Evolutionary conservation across 176 grass and related monocot species (phyloP).

Genomic region (Coix lacrymajobi): DNA sequence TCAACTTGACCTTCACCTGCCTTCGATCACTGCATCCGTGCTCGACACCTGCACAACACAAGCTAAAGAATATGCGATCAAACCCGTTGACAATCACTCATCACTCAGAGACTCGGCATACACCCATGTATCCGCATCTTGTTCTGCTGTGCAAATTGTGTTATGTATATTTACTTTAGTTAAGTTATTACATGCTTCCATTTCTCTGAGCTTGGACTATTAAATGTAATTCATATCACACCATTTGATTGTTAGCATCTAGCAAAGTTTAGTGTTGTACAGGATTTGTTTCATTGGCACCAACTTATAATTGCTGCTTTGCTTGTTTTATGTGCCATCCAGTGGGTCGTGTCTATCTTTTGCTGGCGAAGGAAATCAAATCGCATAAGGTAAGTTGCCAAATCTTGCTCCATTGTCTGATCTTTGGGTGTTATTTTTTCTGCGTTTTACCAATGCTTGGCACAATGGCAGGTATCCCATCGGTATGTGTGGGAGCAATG

Average conservation of each 20-base stretch:
- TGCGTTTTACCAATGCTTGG: not conserved
- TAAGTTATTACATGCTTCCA: not conserved
- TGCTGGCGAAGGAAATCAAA: slow-evolving; percentile 54
- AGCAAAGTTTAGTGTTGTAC: not conserved
- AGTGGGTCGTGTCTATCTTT: slow-evolving; percentile 64
- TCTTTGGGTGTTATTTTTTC: not conserved
- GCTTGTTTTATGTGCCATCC: slow-evolving; percentile 29
- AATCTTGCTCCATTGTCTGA: not conserved
- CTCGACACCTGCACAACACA: too few relatives aligned
- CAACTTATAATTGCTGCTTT: not conserved
- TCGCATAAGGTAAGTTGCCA: slow-evolving; percentile 54
- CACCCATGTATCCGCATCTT: too few relatives aligned
- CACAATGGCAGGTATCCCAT: slow-evolving; percentile 56
- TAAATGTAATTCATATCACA: not conserved
- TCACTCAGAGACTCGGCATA: too few relatives aligned
- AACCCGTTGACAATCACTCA: too few relatives aligned
- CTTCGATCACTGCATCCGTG: too few relatives aligned
- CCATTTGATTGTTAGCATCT: not conserved
- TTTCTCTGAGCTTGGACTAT: not conserved
- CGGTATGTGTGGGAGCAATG: slow-evolving; percentile 53
- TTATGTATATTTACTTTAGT: not conserved
- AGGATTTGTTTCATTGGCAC: not conserved
- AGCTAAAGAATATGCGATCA: too few relatives aligned
- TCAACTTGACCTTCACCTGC: too few relatives aligned
- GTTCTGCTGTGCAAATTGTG: slow-evolving; percentile 3